Evolutionary conservation across 2,329 filamentous ascomycete species (phyloP).

Genomic region (Niveomyces coronatus): DNA sequence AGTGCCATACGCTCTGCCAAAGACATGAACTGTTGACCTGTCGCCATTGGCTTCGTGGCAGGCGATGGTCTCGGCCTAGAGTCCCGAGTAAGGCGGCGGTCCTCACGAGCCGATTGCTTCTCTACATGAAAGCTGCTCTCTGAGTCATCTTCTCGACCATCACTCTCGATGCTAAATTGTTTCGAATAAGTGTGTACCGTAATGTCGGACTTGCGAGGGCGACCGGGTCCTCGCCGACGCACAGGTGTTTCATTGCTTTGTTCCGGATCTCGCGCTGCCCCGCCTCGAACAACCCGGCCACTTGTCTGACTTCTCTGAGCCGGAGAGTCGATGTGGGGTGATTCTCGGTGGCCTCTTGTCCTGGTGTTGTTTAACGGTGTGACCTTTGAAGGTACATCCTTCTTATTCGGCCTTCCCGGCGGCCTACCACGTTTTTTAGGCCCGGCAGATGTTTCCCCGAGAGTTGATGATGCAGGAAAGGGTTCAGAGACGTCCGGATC

Average conservation of each 20-base stretch:
- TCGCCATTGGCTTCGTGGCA: slow-evolving; percentile 8
- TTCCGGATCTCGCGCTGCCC: background rate
- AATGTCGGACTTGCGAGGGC: slow-evolving; percentile 19
- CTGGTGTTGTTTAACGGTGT: too few species aligned
- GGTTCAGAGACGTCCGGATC: background rate
- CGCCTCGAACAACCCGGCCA: slow-evolving; percentile 8
- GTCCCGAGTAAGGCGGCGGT: slow-evolving; percentile 17
- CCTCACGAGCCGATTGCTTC: too few species aligned
- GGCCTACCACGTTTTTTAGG: slow-evolving; percentile 15
- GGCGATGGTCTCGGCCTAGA: slow-evolving; percentile 3
- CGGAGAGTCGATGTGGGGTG: too few species aligned
- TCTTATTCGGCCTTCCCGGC: slow-evolving; percentile 4
- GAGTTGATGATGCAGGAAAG: background rate
- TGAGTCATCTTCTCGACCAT: background rate
- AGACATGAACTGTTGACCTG: slow-evolving; percentile 34
- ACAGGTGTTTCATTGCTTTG: slow-evolving; percentile 12
- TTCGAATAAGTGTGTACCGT: slow-evolving; percentile 16
- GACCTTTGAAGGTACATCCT: too few species aligned
- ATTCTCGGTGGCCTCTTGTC: too few species aligned
- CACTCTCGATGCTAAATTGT: background rate
- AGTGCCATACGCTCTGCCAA: slow-evolving; percentile 48
- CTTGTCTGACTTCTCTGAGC: too few species aligned
- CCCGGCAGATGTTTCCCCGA: slow-evolving; percentile 3
- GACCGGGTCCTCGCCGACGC: slow-evolving; percentile 15
- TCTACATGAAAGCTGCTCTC: background rate